Percentiles rank a stretch among this genome's conserved stretches.
Evolutionary conservation across 1,284 basidiomycete species (phyloP).

Genomic region (Amylostereum chailletii): DNA sequence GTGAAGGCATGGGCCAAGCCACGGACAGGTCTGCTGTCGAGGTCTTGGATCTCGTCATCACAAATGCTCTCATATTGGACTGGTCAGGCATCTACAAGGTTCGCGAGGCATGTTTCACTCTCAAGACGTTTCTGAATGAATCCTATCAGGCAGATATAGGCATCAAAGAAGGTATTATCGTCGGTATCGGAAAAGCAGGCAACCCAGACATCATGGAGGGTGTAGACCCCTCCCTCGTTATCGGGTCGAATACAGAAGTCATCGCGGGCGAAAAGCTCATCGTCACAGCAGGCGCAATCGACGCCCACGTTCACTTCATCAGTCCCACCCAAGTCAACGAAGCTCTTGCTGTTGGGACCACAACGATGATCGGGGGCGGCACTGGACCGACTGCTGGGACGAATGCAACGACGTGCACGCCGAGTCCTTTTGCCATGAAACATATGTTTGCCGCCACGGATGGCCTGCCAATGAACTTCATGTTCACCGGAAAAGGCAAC

Average conservation of each 20-base stretch:
- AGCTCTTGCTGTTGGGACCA: conserved; percentile 66
- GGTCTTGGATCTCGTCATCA: conserved; percentile 87
- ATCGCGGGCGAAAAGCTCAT: conserved; percentile 94
- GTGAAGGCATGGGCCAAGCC: conserved; percentile 96
- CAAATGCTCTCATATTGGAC: conserved; percentile 91
- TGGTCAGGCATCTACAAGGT: conserved; percentile 96
- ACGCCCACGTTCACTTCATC: conserved; percentile 91
- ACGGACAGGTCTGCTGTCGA: conserved; percentile 63
- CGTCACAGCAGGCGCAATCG: conserved; percentile 89
- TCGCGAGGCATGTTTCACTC: conserved; percentile 1
- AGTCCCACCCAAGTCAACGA: conserved; percentile 85
- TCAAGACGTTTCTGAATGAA: background rate
- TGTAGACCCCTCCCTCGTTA: conserved; percentile 67
- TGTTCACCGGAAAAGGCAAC: conserved; percentile 91
- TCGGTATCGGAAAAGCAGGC: conserved; percentile 91
- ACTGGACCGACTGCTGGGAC: conserved; percentile 90
- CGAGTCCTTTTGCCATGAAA: conserved; percentile 79
- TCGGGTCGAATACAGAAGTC: conserved; percentile 88
- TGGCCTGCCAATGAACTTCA: conserved; percentile 85
- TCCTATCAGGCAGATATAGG: conserved; percentile 86
- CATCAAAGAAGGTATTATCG: conserved; percentile 78
- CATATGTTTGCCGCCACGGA: conserved; percentile 90
- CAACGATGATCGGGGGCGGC: conserved; percentile 87
- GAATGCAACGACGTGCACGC: conserved; percentile 93
- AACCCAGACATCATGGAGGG: conserved; percentile 92